Conservation (phyloP, 495 filamentous ascomycete genomes). For the Cercophora newfieldiana region DNA sequence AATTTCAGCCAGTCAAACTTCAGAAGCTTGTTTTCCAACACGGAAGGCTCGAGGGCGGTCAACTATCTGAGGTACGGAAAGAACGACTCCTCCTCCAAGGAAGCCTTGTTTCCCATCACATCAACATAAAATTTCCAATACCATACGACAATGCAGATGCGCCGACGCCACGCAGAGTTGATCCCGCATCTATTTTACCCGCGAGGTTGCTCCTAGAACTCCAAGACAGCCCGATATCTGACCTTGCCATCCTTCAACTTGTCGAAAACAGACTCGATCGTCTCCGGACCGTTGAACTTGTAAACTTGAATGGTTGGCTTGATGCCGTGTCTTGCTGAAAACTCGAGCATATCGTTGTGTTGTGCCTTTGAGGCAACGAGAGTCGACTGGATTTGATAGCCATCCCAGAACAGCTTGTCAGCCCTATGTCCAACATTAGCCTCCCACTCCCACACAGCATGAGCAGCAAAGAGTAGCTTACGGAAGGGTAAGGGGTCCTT, state of each 20-base stretch:
- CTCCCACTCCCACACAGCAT: neutral
- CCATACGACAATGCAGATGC: no score
- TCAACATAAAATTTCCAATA: no score
- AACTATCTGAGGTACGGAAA: no score
- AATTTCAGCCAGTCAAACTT: no score
- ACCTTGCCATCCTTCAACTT: slow-evolving; percentile 74
- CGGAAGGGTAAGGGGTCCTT: slow-evolving; percentile 19
- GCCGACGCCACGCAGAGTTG: no score
- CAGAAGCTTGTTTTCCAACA: no score
- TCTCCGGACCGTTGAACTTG: slow-evolving; percentile 22
- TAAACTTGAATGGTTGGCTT: slow-evolving; percentile 35
- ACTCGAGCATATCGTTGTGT: slow-evolving; percentile 46
- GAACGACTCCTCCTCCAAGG: no score
- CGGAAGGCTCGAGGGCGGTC: no score
- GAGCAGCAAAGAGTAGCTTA: slow-evolving; percentile 2
- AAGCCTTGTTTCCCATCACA: no score
- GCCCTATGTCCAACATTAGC: neutral
- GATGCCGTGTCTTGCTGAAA: slow-evolving; percentile 41
- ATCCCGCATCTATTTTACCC: no score
- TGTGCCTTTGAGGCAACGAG: slow-evolving; percentile 38
- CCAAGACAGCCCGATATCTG: slow-evolving; percentile 23
- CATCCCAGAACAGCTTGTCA: slow-evolving; percentile 33
- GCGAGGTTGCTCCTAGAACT: neutral
- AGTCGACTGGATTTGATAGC: slow-evolving; percentile 35
- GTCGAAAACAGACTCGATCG: slow-evolving; percentile 61